Percentiles rank a stretch among this genome's conserved stretches.
These are phyloP conservation scores for Quercus cerris DNA, from an alignment of 306 rosid species.

Conservation along the genomic window DNA sequence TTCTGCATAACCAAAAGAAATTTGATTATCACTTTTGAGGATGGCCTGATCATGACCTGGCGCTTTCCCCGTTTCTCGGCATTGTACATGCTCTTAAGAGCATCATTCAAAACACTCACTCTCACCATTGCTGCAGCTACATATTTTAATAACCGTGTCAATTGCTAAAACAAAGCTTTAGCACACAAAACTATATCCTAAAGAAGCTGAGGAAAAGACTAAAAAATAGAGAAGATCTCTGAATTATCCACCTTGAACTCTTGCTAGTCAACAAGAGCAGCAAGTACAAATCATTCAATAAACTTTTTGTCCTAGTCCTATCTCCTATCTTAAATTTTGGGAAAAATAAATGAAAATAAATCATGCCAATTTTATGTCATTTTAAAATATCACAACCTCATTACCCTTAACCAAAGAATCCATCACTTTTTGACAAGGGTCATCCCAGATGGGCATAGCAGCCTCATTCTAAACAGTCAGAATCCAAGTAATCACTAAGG, in stretches of 20 bases:
- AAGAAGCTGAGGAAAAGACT: neutral
- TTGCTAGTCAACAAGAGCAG: too few relatives aligned
- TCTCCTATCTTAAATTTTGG: too few relatives aligned
- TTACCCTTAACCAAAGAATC: too few relatives aligned
- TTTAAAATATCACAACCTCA: too few relatives aligned
- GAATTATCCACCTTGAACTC: too few relatives aligned
- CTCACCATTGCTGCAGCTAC: constrained; percentile 34
- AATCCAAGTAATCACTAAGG: neutral
- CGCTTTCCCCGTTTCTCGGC: constrained; percentile 44
- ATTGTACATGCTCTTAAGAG: constrained; percentile 44
- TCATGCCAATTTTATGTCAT: too few relatives aligned
- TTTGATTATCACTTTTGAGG: constrained; percentile 39
- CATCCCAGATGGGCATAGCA: neutral
- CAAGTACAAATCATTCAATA: too few relatives aligned
- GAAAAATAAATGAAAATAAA: too few relatives aligned
- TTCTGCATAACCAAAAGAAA: constrained; percentile 48
- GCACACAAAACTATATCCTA: neutral
- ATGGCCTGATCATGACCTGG: constrained; percentile 45
- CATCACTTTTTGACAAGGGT: neutral
- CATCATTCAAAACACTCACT: constrained; percentile 41
- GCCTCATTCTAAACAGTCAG: neutral
- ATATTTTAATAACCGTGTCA: neutral
- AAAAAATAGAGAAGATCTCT: neutral
- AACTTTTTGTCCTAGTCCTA: too few relatives aligned
- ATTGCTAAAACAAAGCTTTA: neutral